Evolutionary conservation across 768 basidiomycete genomes (phyloP).

Genomic region (Leucocoprinus birnbaumii): DNA sequence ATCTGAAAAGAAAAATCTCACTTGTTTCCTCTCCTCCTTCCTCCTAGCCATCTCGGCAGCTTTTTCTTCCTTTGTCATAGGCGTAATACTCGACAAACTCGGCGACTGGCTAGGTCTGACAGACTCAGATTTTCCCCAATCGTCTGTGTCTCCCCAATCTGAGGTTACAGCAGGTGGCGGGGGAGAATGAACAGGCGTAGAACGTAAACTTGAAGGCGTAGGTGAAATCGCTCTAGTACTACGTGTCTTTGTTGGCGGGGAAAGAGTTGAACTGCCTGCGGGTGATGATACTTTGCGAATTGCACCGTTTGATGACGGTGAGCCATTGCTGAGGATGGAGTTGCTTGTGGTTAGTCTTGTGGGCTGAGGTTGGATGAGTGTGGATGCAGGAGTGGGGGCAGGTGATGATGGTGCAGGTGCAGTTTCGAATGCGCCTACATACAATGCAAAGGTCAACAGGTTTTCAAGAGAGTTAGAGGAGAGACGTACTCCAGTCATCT

Average conservation of each 20-base stretch:
- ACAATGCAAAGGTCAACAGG: neutral
- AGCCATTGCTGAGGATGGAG: neutral
- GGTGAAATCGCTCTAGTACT: slow-evolving; percentile 7
- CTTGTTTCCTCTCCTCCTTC: slow-evolving; percentile 91
- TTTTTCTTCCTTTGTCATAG: slow-evolving; percentile 86
- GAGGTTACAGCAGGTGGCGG: slow-evolving; percentile 16
- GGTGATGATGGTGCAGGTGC: slow-evolving; percentile 29
- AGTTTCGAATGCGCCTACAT: slow-evolving; percentile 73
- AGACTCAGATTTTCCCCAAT: slow-evolving; percentile 20
- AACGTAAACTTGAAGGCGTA: slow-evolving; percentile 1
- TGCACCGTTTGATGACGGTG: slow-evolving; percentile 7
- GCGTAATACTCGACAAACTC: slow-evolving; percentile 21
- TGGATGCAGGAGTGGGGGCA: slow-evolving; percentile 7
- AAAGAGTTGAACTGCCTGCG: slow-evolving; percentile 5
- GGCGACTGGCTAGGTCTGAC: neutral
- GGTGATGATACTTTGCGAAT: slow-evolving; percentile 2
- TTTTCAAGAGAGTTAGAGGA: neutral
- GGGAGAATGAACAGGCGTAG: slow-evolving; percentile 17
- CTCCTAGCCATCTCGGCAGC: slow-evolving; percentile 89
- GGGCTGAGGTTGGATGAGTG: slow-evolving; percentile 5
- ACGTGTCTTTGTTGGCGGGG: neutral
- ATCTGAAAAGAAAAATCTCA: slow-evolving; percentile 26
- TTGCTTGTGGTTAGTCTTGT: slow-evolving; percentile 9
- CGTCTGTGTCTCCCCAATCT: slow-evolving; percentile 22
- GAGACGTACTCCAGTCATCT: slow-evolving; percentile 89